Conservation (phyloP, 1,284 basidiomycete genomes). For the Laetiporus sulphureus region DNA sequence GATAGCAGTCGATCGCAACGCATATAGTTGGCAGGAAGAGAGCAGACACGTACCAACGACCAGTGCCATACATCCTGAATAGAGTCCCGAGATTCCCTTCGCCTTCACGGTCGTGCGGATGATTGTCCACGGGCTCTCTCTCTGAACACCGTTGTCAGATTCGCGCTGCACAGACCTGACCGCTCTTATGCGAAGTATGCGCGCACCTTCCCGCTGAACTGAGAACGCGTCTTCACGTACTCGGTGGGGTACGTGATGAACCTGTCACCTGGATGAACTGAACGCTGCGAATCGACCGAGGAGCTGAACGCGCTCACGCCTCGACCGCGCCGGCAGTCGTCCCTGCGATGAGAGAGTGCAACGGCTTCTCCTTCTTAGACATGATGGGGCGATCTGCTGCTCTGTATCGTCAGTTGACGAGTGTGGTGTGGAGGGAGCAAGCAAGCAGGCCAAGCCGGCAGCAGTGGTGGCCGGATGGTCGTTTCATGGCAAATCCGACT, state of each 20-base stretch:
- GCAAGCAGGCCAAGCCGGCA: too few relatives aligned
- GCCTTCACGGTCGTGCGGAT: constrained; percentile 63
- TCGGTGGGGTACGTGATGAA: constrained; percentile 91
- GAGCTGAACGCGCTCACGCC: constrained; percentile 49
- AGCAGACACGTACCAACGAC: constrained; percentile 57
- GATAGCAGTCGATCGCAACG: neutral
- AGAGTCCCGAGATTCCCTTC: constrained; percentile 74
- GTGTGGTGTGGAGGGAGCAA: too few relatives aligned
- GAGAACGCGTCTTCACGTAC: constrained; percentile 83
- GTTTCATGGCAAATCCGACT: too few relatives aligned
- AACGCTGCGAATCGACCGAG: constrained; percentile 11
- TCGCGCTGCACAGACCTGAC: neutral
- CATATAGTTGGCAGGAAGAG: neutral
- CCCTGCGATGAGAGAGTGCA: constrained; percentile 83
- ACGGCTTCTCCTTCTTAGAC: constrained; percentile 65
- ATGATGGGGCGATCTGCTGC: too few relatives aligned
- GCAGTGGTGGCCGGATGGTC: too few relatives aligned
- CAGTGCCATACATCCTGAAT: constrained; percentile 83
- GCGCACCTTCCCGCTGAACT: constrained; percentile 70
- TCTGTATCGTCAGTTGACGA: too few relatives aligned
- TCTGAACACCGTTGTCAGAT: constrained; percentile 31
- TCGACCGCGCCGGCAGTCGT: constrained; percentile 93
- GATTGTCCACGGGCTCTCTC: constrained; percentile 63
- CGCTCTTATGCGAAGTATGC: neutral
- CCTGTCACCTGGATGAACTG: constrained; percentile 35